A percentile compares a stretch with the other conserved stretches of the same genome.
Evolutionary conservation across 2,329 filamentous ascomycete genomes (phyloP).

Genomic region (Berkeleyomyces basicola): DNA sequence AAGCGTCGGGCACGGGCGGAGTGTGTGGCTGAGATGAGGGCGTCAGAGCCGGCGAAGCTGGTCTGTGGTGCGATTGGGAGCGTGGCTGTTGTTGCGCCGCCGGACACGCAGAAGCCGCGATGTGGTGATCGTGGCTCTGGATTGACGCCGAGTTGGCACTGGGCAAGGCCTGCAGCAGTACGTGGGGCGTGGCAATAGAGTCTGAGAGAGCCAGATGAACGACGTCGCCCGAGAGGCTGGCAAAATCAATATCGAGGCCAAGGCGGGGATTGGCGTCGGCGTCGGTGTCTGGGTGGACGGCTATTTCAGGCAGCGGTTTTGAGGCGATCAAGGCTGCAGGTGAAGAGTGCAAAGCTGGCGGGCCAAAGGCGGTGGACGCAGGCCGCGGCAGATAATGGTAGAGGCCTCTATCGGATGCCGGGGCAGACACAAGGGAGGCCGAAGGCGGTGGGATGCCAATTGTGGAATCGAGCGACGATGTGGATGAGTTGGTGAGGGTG

Average conservation of each 20-base stretch:
- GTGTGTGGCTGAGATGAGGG: not conserved
- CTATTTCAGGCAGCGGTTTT: not conserved
- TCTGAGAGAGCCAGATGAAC: conserved; percentile 11
- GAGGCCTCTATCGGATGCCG: not conserved
- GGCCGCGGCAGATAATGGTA: not conserved
- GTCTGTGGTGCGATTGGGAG: conserved; percentile 8
- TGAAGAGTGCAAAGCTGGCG: not conserved
- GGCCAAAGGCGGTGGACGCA: not conserved
- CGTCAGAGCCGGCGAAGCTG: not conserved
- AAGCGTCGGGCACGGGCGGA: not conserved
- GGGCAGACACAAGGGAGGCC: not conserved
- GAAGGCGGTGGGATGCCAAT: not conserved
- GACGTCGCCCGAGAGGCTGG: conserved; percentile 1
- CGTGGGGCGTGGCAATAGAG: not conserved
- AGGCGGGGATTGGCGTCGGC: not conserved
- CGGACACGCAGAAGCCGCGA: not conserved
- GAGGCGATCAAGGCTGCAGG: not conserved
- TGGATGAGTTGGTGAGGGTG: not conserved
- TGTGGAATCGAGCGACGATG: not conserved
- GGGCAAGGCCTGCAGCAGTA: not conserved
- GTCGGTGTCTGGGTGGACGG: not conserved
- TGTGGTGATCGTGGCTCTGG: not conserved
- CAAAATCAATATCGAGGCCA: conserved; percentile 1
- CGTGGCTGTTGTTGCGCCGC: not conserved
- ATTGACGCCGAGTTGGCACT: not conserved